phyloP scores from a whole-genome alignment of 1,139 yeast genomes.

The Yamadazyma songkhlaensis region DNA sequence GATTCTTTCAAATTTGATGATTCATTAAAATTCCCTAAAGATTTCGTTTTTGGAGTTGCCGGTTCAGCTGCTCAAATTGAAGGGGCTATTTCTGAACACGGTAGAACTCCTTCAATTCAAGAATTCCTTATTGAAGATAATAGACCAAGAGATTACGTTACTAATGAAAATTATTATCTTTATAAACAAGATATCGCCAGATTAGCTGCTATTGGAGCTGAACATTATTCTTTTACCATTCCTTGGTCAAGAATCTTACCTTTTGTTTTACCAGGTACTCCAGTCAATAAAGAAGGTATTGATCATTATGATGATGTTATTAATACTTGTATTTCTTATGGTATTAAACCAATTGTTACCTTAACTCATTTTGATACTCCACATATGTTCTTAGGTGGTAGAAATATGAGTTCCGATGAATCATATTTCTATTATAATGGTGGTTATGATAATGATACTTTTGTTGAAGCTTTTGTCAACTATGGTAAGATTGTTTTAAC shows the following conservation, averaged over 20 bases:
- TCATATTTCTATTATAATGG: slow-evolving; percentile 14
- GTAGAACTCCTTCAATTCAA: slow-evolving; percentile 30
- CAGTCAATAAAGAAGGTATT: slow-evolving; percentile 28
- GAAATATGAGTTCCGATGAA: neutral
- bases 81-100: slow-evolving; percentile 34
- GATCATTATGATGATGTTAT: slow-evolving; percentile 34
- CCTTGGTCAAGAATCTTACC: slow-evolving; percentile 37
- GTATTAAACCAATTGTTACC: slow-evolving; percentile 30
- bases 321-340: slow-evolving; percentile 24
- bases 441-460: slow-evolving; percentile 23
- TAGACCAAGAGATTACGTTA: slow-evolving; percentile 20
- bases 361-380: slow-evolving; percentile 36
- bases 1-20: slow-evolving; percentile 17
- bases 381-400: slow-evolving; percentile 16
- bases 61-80: slow-evolving; percentile 32
- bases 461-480: slow-evolving; percentile 28
- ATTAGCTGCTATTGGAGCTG: slow-evolving; percentile 31
- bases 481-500: slow-evolving; percentile 30
- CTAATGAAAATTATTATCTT: slow-evolving; percentile 30
- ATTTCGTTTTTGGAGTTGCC: slow-evolving; percentile 23
- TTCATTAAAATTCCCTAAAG: slow-evolving; percentile 18
- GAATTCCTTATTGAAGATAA: slow-evolving; percentile 16
- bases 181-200: slow-evolving; percentile 32
- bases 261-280: slow-evolving; percentile 24
- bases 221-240: slow-evolving; percentile 29